These are phyloP conservation scores for Amanita fuliginea DNA, from an alignment of 768 basidiomycete genomes.

Conservation along the genomic window DNA sequence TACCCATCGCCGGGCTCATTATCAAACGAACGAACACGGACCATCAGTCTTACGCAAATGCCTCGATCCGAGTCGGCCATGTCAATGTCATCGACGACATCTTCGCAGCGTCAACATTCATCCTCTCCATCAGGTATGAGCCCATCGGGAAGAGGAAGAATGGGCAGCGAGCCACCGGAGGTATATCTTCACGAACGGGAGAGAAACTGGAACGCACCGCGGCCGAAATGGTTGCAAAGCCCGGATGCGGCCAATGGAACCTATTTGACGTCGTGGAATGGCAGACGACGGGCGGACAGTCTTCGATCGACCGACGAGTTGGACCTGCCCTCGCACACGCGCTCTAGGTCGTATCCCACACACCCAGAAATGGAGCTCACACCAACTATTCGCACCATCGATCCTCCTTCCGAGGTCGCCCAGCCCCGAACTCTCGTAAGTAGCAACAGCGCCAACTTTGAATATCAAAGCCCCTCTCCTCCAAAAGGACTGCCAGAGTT, in stretches of 20 bases:
- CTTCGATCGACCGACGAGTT: neutral
- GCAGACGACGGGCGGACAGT: conserved; percentile 1
- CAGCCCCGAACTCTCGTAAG: conserved; percentile 19
- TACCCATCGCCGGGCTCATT: conserved; percentile 33
- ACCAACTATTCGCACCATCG: conserved; percentile 12
- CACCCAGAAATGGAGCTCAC: conserved; percentile 10
- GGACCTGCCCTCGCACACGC: neutral
- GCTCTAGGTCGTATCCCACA: neutral
- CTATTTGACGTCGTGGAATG: conserved; percentile 4
- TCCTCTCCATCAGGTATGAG: conserved; percentile 24
- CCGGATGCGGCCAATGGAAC: neutral
- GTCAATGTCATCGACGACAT: conserved; percentile 7
- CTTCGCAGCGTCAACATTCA: conserved; percentile 19
- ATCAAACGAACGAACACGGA: conserved; percentile 8
- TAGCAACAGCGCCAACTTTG: conserved; percentile 25
- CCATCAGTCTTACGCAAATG: conserved; percentile 3
- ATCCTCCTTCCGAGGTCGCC: conserved; percentile 5
- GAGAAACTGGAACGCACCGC: conserved; percentile 64
- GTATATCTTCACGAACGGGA: conserved; percentile 34
- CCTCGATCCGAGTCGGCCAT: conserved; percentile 7
- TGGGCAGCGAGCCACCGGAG: conserved; percentile 19
- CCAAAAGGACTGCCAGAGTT: conserved; percentile 53
- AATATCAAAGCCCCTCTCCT: conserved; percentile 55
- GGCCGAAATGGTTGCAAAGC: conserved; percentile 35
- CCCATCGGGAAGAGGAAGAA: conserved; percentile 21